Percentiles rank a stretch among this genome's conserved stretches.
Evolutionary conservation across 768 basidiomycete species (phyloP).

Genomic region (Tubosaeta sp.): DNA sequence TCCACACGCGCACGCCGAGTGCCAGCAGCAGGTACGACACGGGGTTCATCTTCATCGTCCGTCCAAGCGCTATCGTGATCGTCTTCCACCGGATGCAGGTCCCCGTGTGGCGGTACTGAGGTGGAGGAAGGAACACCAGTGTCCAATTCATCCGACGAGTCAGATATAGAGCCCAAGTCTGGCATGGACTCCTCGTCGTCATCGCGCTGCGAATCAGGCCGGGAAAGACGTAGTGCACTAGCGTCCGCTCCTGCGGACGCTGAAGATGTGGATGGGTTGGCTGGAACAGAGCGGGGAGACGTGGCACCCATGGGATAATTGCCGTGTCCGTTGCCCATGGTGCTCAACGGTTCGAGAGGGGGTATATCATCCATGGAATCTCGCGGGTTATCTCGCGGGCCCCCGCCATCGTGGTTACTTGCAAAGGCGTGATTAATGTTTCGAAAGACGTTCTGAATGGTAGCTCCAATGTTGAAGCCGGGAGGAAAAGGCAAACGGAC

Average conservation of each 20-base stretch:
- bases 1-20: constrained; percentile 56
- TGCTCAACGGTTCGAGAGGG: constrained; percentile 3
- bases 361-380: background rate
- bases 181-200: constrained; percentile 42
- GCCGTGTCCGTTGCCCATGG: background rate
- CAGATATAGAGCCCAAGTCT: constrained; percentile 35
- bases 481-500: constrained; percentile 11
- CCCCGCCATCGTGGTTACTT: constrained; percentile 1
- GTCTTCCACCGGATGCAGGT: constrained; percentile 26
- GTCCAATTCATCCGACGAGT: constrained; percentile 36
- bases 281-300: background rate
- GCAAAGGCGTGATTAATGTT: constrained; percentile 31
- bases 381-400: background rate
- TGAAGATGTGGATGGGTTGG: constrained; percentile 1
- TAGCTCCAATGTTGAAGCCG: constrained; percentile 22
- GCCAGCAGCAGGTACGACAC: constrained; percentile 29
- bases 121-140: constrained; percentile 28
- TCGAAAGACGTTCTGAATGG: constrained; percentile 28
- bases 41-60: constrained; percentile 29
- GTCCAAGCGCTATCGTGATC: constrained; percentile 28
- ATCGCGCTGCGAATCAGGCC: constrained; percentile 8
- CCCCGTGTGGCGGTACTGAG: constrained; percentile 21
- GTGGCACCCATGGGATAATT: background rate
- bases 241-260: constrained; percentile 1
- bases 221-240: constrained; percentile 7